Evolutionary conservation across 2,329 filamentous ascomycete species (phyloP).

Genomic region (Verticillium klebahnii): DNA sequence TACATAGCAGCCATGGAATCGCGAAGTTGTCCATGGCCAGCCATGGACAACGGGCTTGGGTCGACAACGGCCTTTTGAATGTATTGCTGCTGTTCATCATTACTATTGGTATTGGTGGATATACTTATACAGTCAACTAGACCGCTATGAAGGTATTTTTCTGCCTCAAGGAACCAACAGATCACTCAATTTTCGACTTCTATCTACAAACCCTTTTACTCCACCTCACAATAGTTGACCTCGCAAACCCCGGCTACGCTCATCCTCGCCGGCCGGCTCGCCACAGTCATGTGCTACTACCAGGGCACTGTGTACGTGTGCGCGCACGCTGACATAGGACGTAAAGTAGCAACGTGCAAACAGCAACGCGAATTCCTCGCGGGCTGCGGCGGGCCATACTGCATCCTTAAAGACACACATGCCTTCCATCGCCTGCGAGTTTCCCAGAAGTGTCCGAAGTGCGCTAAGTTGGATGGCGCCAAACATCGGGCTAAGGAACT

Average conservation of each 20-base stretch:
- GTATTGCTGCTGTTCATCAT: too few species aligned
- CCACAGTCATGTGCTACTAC: background rate
- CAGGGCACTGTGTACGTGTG: background rate
- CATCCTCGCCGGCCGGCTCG: background rate
- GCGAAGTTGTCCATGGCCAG: too few species aligned
- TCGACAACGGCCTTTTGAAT: too few species aligned
- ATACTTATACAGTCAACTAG: too few species aligned
- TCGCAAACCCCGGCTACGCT: background rate
- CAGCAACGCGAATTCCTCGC: background rate
- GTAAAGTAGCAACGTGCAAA: background rate
- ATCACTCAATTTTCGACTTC: too few species aligned
- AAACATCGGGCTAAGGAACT: background rate
- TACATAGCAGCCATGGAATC: too few species aligned
- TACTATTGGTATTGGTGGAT: too few species aligned
- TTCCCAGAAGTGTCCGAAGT: background rate
- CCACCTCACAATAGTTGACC: too few species aligned
- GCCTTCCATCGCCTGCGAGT: background rate
- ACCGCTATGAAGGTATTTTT: too few species aligned
- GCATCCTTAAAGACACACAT: background rate
- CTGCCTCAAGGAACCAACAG: too few species aligned
- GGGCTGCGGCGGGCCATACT: background rate
- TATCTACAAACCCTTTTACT: too few species aligned
- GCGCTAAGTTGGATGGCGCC: background rate
- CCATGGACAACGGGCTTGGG: too few species aligned
- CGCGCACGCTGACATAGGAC: background rate